Conservation (phyloP, 345 rosid genomes). For the Salix exigua region DNA sequence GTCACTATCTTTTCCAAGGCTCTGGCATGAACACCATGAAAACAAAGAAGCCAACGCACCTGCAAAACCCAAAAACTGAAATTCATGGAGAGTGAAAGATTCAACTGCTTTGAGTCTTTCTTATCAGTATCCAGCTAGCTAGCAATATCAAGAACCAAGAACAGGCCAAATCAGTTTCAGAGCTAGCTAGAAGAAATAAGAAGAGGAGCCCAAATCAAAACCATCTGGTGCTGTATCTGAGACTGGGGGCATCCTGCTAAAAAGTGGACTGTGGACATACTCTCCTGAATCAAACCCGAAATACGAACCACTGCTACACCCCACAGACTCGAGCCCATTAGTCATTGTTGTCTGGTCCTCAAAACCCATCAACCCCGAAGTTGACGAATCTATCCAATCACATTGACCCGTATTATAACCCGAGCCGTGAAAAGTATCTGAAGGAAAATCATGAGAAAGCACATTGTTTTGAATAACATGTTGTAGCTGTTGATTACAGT, state of each 20-base stretch:
- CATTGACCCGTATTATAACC: conserved; percentile 16
- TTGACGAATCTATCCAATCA: neutral
- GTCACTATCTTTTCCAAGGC: neutral
- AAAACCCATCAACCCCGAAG: conserved; percentile 21
- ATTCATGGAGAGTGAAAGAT: neutral
- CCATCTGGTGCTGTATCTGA: conserved; percentile 57
- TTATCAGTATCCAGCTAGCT: neutral
- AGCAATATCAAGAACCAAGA: neutral
- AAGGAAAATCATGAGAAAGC: conserved; percentile 55
- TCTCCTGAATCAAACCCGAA: conserved; percentile 44
- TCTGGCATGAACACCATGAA: neutral
- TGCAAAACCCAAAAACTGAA: neutral
- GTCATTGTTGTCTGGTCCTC: conserved; percentile 13
- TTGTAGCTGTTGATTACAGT: neutral
- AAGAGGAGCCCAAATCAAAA: conserved; percentile 55
- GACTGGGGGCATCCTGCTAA: conserved; percentile 81
- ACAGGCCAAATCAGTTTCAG: neutral
- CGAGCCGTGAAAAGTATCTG: conserved; percentile 9
- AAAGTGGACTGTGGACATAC: conserved; percentile 77
- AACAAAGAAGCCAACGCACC: neutral
- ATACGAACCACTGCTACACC: conserved; percentile 18
- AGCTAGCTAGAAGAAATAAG: conserved; percentile 26
- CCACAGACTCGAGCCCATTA: conserved; percentile 19
- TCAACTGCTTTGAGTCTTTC: neutral
- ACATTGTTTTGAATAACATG: conserved; percentile 10